Evolutionary conservation across 2,329 filamentous ascomycete genomes (phyloP).

Genomic region (Pseudogymnoascus sp.): DNA sequence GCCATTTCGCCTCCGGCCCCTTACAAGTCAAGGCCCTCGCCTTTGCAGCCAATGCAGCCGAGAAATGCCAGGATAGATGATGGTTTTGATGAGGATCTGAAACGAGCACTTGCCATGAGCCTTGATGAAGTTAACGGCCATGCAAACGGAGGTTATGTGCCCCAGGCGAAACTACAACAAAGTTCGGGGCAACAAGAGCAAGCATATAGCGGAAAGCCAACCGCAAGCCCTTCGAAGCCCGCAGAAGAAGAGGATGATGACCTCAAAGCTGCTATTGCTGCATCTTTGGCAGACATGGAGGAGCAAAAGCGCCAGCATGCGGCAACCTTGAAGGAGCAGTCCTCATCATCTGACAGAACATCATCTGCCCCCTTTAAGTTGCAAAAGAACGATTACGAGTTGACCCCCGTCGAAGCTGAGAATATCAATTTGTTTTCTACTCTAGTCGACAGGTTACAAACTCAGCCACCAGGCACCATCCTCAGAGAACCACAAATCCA

Average conservation of each 20-base stretch:
- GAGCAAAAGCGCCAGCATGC: slow-evolving; percentile 92
- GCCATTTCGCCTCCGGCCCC: slow-evolving; percentile 38
- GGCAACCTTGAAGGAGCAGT: slow-evolving; percentile 73
- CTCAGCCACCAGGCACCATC: slow-evolving; percentile 91
- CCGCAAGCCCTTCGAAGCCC: slow-evolving; percentile 32
- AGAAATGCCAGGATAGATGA: slow-evolving; percentile 82
- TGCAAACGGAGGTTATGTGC: slow-evolving; percentile 54
- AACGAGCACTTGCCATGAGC: slow-evolving; percentile 91
- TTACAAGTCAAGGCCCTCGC: slow-evolving; percentile 55
- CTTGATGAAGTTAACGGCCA: slow-evolving; percentile 82
- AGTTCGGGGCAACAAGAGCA: slow-evolving; percentile 25
- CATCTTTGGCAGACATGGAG: slow-evolving; percentile 93
- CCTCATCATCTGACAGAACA: slow-evolving; percentile 43
- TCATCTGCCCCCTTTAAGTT: slow-evolving; percentile 48
- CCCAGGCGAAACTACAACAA: slow-evolving; percentile 48
- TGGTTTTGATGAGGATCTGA: slow-evolving; percentile 89
- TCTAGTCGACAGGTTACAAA: slow-evolving; percentile 86
- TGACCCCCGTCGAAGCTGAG: slow-evolving; percentile 88
- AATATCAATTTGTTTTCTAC: slow-evolving; percentile 97
- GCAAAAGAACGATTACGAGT: slow-evolving; percentile 88
- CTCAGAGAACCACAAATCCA: slow-evolving; percentile 96
- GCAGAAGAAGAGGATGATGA: slow-evolving; percentile 88
- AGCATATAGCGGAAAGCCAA: slow-evolving; percentile 30
- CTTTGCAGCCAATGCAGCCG: slow-evolving; percentile 62
- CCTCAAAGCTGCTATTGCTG: slow-evolving; percentile 87